phyloP scores from a whole-genome alignment of 2,329 filamentous ascomycete genomes.

The Nemania sp. region DNA sequence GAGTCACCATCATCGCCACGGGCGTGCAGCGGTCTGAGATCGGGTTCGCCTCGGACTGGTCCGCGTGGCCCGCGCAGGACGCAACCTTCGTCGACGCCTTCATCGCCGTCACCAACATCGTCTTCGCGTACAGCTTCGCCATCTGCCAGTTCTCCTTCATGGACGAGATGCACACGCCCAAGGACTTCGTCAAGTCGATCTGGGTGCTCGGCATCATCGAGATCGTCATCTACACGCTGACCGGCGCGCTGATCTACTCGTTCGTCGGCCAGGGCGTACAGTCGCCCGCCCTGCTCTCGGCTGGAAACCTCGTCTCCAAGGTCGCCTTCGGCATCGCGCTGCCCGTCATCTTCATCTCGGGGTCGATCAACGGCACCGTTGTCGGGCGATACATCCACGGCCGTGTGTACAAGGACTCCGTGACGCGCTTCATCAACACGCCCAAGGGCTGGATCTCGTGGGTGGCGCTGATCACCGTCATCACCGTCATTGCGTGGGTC shows the following conservation, averaged over 20 bases:
- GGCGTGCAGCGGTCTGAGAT: slow-evolving; percentile 54
- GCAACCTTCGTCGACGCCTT: slow-evolving; percentile 62
- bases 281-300: slow-evolving; percentile 71
- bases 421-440: slow-evolving; percentile 52
- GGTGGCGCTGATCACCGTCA: slow-evolving; percentile 66
- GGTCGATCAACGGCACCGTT: slow-evolving; percentile 72
- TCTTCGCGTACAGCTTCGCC: slow-evolving; percentile 68
- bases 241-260: slow-evolving; percentile 71
- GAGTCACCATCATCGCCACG: slow-evolving; percentile 70
- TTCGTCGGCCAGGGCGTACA: slow-evolving; percentile 68
- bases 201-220: slow-evolving; percentile 66
- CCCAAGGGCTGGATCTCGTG: slow-evolving; percentile 58
- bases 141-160: slow-evolving; percentile 55
- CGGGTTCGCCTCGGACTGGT: slow-evolving; percentile 47
- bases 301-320: slow-evolving; percentile 65
- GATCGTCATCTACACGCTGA: slow-evolving; percentile 69
- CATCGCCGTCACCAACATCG: slow-evolving; percentile 68
- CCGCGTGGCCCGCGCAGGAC: slow-evolving; percentile 50
- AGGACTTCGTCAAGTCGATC: slow-evolving; percentile 56
- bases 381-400: slow-evolving; percentile 56
- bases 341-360: slow-evolving; percentile 73
- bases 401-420: slow-evolving; percentile 49
- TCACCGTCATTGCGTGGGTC: slow-evolving; percentile 76
- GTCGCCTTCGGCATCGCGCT: slow-evolving; percentile 72
- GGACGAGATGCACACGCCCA: slow-evolving; percentile 57